Conservation (phyloP, 2,329 filamentous ascomycete genomes). For the Chaetomiaceae sp. region DNA sequence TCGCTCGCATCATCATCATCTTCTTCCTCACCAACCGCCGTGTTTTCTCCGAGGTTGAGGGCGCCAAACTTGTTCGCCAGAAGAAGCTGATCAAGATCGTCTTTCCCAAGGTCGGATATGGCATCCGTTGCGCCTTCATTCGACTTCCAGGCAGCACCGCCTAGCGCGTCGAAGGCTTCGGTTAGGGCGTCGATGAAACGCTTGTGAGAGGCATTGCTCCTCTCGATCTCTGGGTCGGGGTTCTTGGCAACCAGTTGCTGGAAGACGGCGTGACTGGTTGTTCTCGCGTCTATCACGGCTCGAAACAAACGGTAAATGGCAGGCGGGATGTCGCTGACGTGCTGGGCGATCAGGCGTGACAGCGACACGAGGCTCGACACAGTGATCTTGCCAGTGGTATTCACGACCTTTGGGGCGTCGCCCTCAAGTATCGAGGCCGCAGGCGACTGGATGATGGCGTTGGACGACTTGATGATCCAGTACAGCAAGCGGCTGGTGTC, state of each 20-base stretch:
- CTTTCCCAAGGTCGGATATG: conserved; percentile 17
- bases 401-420: conserved; percentile 18
- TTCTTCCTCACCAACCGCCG: conserved; percentile 18
- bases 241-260: conserved; percentile 28
- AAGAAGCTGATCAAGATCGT: conserved; percentile 24
- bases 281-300: conserved; percentile 34
- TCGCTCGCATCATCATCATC: background rate
- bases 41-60: conserved; percentile 20
- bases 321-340: conserved; percentile 29
- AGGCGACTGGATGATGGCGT: conserved; percentile 29
- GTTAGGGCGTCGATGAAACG: conserved; percentile 38
- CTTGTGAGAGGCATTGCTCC: conserved; percentile 36
- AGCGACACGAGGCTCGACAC: conserved; percentile 34
- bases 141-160: conserved; percentile 27
- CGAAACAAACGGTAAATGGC: conserved; percentile 33
- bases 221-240: conserved; percentile 32
- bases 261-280: conserved; percentile 27
- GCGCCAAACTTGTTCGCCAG: conserved; percentile 27
- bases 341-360: conserved; percentile 35
- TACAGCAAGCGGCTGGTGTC: conserved; percentile 33
- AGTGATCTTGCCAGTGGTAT: conserved; percentile 34
- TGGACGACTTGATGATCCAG: conserved; percentile 36
- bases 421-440: conserved; percentile 1
- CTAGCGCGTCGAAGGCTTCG: conserved; percentile 32
- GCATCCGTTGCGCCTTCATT: conserved; percentile 1